Evolutionary conservation across 2,329 filamentous ascomycete species (phyloP), one percentile per base, ranked within the genome.

Genomic region (Alternaria ventricosa): DNA sequence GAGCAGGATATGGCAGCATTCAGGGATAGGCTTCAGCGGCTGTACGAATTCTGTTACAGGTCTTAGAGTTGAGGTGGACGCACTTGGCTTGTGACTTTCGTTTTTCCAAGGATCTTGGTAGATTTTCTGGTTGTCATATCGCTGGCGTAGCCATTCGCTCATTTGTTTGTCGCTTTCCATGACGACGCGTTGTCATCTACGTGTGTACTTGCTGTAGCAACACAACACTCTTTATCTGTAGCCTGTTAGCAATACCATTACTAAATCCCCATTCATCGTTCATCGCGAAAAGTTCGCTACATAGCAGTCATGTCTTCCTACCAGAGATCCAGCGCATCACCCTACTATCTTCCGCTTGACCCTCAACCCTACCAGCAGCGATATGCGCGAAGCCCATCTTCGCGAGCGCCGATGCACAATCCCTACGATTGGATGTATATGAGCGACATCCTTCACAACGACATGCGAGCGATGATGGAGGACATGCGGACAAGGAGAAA

Each of bases 401-500:
- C 53, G 13, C 15, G 57, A 6, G 30, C 12, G 5, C 13, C 28
- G 1, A 23, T 9, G 9, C 23, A 47, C 7, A 23, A 22, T 9
- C 15, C 22, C 1, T 45, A 44, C 9, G 53, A 63, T 22, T 65
- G 60, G 63, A 27, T 57, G 25, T 60, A 47, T n/a, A 46, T 64
- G 44, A 47, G 20, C 28, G 44, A 51, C 10, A 50, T 30, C 12
- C 61, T 66, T 7, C 54, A 55, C 11, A 43, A 61, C 13, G 54
- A 64, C 9, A 64, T 64, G 13, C 33, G 54, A 12, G 46, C 20
- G 6, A 44, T 66, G 61, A 43, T 30, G 23, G 43, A 60, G 9
- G 60, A 66, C n/a, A 66, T 66, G 57, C 27, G 44, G 28, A 43
- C 28, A 13, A 66, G 33, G 11, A 60, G 57, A 41, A 20, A 15